A percentile compares a stretch with the other conserved stretches of the same genome.
Evolutionary conservation across 2,329 filamentous ascomycete species (phyloP).

Genomic region (Waltergamsia citrina): DNA sequence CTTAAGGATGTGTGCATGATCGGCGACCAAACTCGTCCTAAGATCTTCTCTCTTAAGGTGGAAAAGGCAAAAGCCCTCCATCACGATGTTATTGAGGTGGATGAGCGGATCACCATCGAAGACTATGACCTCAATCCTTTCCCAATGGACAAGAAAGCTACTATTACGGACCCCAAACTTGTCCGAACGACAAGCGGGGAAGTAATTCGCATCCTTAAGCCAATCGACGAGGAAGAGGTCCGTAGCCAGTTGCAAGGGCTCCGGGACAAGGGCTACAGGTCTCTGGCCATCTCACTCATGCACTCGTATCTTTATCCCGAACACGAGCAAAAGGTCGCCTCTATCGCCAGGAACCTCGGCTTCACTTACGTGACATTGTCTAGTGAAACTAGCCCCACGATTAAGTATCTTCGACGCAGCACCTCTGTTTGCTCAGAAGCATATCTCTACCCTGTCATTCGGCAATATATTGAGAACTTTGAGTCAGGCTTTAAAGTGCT

Average conservation of each 20-base stretch:
- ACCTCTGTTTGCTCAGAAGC: slow-evolving; percentile 63
- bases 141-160: slow-evolving; percentile 35
- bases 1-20: slow-evolving; percentile 67
- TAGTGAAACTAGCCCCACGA: slow-evolving; percentile 60
- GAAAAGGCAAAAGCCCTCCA: slow-evolving; percentile 59
- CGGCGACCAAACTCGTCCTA: slow-evolving; percentile 62
- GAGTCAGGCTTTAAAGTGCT: slow-evolving; percentile 51
- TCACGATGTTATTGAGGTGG: slow-evolving; percentile 57
- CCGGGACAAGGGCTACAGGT: slow-evolving; percentile 57
- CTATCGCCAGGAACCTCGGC: slow-evolving; percentile 64
- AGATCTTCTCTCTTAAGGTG: slow-evolving; percentile 64
- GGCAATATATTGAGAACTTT: slow-evolving; percentile 59
- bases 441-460: slow-evolving; percentile 62
- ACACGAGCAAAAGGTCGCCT: slow-evolving; percentile 67
- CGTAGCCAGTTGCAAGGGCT: slow-evolving; percentile 47
- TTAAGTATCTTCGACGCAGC: slow-evolving; percentile 58
- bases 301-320: slow-evolving; percentile 81
- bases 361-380: slow-evolving; percentile 60
- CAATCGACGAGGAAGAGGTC: slow-evolving; percentile 39
- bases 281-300: slow-evolving; percentile 78
- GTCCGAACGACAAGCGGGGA: slow-evolving; percentile 57
- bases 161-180: slow-evolving; percentile 22
- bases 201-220: slow-evolving; percentile 50
- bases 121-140: slow-evolving; percentile 58
- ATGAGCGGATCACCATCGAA: slow-evolving; percentile 63